Evolutionary conservation across 345 rosid species (phyloP).

Genomic region (Brassica incana): DNA sequence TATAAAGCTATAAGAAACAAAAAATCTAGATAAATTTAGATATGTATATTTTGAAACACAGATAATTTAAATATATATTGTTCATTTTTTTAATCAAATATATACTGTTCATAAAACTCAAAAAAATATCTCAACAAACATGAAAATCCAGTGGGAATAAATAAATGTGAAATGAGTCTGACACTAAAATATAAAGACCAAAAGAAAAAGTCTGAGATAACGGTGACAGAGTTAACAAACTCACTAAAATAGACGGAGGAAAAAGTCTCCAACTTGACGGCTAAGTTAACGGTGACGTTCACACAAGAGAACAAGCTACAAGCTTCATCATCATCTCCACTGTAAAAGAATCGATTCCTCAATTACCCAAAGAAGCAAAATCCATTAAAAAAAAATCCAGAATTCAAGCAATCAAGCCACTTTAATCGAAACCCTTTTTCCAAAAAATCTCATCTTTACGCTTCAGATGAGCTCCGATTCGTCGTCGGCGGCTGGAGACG

Average conservation of each 20-base stretch:
- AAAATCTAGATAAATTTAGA: too few species aligned
- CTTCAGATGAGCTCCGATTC: constrained; percentile 56
- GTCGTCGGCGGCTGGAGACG: constrained; percentile 44
- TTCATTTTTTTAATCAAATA: too few species aligned
- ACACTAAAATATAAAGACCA: background rate
- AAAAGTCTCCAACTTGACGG: constrained; percentile 42
- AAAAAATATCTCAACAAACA: background rate
- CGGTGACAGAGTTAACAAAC: constrained; percentile 25
- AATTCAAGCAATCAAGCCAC: background rate
- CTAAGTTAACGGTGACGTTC: constrained; percentile 39
- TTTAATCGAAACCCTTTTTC: background rate
- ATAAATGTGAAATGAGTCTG: background rate
- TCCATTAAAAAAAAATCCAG: background rate
- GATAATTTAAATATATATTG: too few species aligned
- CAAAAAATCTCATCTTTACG: background rate
- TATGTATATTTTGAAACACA: too few species aligned
- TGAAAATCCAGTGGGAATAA: background rate
- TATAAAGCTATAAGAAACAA: too few species aligned
- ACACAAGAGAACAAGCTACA: constrained; percentile 11
- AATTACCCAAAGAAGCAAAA: constrained; percentile 25
- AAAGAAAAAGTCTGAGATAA: constrained; percentile 1
- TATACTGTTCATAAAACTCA: background rate
- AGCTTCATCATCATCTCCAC: background rate
- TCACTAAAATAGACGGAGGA: constrained; percentile 29
- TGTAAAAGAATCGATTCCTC: constrained; percentile 24